Base-by-base conservation (phyloP, 1,284 basidiomycete genomes). In the Cutaneotrichosporon sp. region DNA sequence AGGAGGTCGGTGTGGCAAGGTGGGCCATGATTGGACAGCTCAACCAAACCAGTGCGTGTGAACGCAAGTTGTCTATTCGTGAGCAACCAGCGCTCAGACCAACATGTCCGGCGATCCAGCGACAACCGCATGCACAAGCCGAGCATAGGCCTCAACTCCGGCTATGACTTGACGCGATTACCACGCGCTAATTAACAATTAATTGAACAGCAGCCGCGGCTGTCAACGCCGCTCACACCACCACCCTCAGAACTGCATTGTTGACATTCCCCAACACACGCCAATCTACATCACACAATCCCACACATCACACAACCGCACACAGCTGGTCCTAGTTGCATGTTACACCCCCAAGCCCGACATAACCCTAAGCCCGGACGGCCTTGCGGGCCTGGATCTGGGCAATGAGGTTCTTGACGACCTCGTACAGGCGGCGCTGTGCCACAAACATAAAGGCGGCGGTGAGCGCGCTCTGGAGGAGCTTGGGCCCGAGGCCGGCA, bases 361-460 rank as follows among this genome's bases (percentile, higher is more conserved):
- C 30, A 4, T 16, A 34, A 21, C 18, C 52, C 40, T n/a, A 31
- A 21, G 58, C 58, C 16, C 31, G 26, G 13, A 49, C 3, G 14
- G 50, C 58, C 50, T 30, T 52, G 31, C 34, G 31, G 21, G 49
- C 63, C 51, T 71, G 70, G 18, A 70, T 68, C 18, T 67, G 46
- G 16, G 68, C 18, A 42, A 73, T 53, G 42, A 79, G 74, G 62
- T 69, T 65, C 70, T 80, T 80, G 72, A 80, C 79, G 13, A 74
- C 65, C 65, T 82, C 81, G 70, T 80, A 83, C 62, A 83, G 80
- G 67, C 91, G 84, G 70, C 87, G 85, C 79, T 95, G 92, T 10
- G 89, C 86, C 18, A 88, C 90, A 72, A 96, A 96, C 69, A 96
- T 83, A 72, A 96, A 91, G 13, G 91, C 91, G 16, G 92, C 92